phyloP scores from a whole-genome alignment of 164 flowering plant genomes.

The Piper longum region DNA sequence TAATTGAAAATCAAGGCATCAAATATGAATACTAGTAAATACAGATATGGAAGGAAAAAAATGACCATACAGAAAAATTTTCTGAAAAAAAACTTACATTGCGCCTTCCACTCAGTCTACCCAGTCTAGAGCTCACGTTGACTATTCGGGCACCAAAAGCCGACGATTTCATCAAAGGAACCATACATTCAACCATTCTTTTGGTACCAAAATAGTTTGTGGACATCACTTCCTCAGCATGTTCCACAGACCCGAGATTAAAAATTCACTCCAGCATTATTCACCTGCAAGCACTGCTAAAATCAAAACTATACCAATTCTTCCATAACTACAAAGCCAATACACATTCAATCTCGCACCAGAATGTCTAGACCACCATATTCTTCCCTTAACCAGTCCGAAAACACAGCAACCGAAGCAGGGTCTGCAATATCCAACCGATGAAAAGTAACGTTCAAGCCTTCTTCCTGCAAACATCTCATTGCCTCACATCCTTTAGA shows the following conservation, averaged over 20 bases:
- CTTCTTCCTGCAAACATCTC: conserved; percentile 51
- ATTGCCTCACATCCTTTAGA: conserved; percentile 49
- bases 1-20: too few species aligned
- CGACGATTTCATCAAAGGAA: conserved; percentile 56
- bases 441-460: conserved; percentile 48
- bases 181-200: conserved; percentile 42
- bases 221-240: conserved; percentile 44
- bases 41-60: not conserved
- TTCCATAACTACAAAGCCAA: not conserved
- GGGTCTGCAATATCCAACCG: conserved; percentile 57
- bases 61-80: not conserved
- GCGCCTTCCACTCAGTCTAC: conserved; percentile 60
- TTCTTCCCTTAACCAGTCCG: conserved; percentile 42
- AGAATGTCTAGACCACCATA: conserved; percentile 69
- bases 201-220: conserved; percentile 76
- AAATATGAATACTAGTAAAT: too few species aligned
- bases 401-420: conserved; percentile 37
- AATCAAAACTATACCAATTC: not conserved
- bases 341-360: conserved; percentile 21
- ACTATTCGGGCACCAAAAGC: conserved; percentile 54
- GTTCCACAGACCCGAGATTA: conserved; percentile 61
- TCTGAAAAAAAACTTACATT: conserved; percentile 39
- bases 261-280: conserved; percentile 86
- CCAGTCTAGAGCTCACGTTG: conserved; percentile 58
- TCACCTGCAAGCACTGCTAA: conserved; percentile 34